These are phyloP conservation scores for Neofusicoccum umdonicola DNA, from an alignment of 2,329 filamentous ascomycete species.

Conservation along the genomic window DNA sequence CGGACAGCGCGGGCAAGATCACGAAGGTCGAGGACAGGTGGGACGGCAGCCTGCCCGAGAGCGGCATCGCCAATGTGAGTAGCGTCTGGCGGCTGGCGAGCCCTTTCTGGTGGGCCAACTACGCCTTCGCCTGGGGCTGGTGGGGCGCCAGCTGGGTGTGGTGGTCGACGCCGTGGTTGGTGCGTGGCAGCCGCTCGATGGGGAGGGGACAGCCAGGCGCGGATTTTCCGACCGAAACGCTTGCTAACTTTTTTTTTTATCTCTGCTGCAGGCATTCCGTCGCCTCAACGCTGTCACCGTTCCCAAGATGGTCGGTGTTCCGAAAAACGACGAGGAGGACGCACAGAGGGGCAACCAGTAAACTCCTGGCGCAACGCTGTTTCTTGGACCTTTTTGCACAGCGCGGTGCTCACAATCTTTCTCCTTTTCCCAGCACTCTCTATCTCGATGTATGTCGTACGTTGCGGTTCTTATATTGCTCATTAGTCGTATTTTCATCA, in stretches of 20 bases:
- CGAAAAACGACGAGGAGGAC: conserved; percentile 54
- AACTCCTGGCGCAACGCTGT: not conserved
- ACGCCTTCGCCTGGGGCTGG: conserved; percentile 37
- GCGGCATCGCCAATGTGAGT: conserved; percentile 48
- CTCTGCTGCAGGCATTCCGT: conserved; percentile 46
- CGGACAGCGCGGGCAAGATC: conserved; percentile 46
- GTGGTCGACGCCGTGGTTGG: conserved; percentile 41
- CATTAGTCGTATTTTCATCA: conserved; percentile 21
- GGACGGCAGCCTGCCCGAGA: conserved; percentile 53
- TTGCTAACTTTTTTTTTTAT: conserved; percentile 27
- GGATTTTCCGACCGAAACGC: not conserved
- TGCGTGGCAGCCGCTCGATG: conserved; percentile 26
- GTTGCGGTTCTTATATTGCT: conserved; percentile 17
- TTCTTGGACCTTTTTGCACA: not conserved
- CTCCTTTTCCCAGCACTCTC: not conserved
- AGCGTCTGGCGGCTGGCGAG: conserved; percentile 28
- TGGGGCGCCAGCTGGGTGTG: conserved; percentile 41
- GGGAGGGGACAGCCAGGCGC: no score
- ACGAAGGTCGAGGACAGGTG: conserved; percentile 55
- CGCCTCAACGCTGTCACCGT: conserved; percentile 53
- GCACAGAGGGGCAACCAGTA: conserved; percentile 45
- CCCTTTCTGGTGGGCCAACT: conserved; percentile 40
- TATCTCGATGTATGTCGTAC: not conserved
- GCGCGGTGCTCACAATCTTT: not conserved
- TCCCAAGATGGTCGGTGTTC: conserved; percentile 51